A percentile compares a stretch with the other conserved stretches of the same genome.
These are phyloP conservation scores for Teratosphaeria destructans DNA, from an alignment of 2,329 filamentous ascomycete species.

Conservation along the genomic window DNA sequence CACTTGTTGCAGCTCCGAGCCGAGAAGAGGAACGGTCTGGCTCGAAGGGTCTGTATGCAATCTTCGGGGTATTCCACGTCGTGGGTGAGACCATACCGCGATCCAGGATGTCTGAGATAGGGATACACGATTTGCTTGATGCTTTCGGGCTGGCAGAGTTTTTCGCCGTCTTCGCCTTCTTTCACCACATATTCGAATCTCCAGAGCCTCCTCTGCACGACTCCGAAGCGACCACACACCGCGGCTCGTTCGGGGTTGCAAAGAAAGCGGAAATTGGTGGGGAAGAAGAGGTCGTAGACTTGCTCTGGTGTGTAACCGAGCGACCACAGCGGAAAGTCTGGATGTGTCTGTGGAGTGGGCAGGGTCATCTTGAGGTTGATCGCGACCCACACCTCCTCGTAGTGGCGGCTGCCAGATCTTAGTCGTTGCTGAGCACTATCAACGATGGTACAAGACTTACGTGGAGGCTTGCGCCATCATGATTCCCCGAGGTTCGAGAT, in stretches of 20 bases:
- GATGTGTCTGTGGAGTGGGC: slow-evolving; percentile 38
- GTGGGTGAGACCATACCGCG: not conserved
- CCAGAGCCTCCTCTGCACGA: slow-evolving; percentile 28
- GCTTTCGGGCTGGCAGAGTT: not conserved
- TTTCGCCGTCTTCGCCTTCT: slow-evolving; percentile 1
- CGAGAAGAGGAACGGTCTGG: slow-evolving; percentile 35
- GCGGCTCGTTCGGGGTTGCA: slow-evolving; percentile 33
- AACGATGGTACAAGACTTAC: not conserved
- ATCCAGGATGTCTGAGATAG: slow-evolving; percentile 4
- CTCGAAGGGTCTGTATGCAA: slow-evolving; percentile 38
- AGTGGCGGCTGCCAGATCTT: slow-evolving; percentile 9
- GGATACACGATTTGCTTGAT: slow-evolving; percentile 1
- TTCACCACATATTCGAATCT: slow-evolving; percentile 9
- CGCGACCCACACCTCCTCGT: slow-evolving; percentile 39
- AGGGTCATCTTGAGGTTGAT: slow-evolving; percentile 35
- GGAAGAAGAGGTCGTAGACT: slow-evolving; percentile 41
- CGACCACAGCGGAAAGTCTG: slow-evolving; percentile 39
- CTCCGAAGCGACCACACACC: slow-evolving; percentile 37
- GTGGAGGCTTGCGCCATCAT: not conserved
- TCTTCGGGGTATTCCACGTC: slow-evolving; percentile 19
- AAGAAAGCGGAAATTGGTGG: slow-evolving; percentile 33
- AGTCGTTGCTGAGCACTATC: not conserved
- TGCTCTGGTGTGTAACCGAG: slow-evolving; percentile 36
- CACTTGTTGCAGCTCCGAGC: slow-evolving; percentile 39
- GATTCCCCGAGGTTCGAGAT: slow-evolving; percentile 1